Base-by-base conservation (phyloP, 768 basidiomycete species). In the Russula emetica region DNA sequence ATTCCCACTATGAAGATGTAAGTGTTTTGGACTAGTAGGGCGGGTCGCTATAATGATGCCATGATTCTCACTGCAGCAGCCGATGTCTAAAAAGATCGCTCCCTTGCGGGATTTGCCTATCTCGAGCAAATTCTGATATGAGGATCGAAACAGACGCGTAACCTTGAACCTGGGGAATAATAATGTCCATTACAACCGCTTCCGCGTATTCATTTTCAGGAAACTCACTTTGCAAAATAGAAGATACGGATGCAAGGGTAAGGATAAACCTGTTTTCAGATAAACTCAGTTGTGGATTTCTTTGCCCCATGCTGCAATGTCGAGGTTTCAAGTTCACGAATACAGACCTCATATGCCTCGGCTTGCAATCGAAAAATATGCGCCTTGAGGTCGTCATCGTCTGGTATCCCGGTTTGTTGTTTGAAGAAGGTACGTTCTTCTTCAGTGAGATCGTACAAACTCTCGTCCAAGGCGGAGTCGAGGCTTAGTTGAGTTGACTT, bases 71-170 rank as follows among this genome's bases (percentile, higher is more conserved):
- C 80, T 74, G 66, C 78, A 79, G 63, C 79, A 80, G 6, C 77
- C 81, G 13, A 81, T 70, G 49, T 82, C 81, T 11, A 82, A 71
- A 26, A 80, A 71, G 9, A 82, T 71, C 0, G n/a, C n/a, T n/a
- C n/a, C n/a, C n/a, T n/a, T n/a, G n/a, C n/a, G n/a, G n/a, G n/a
- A n/a, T n/a, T n/a, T n/a, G n/a, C n/a, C n/a, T n/a, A n/a, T n/a
- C n/a, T n/a, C n/a, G n/a, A n/a, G n/a, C n/a, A n/a, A n/a, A n/a
- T n/a, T n/a, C n/a, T n/a, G n/a, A n/a, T n/a, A n/a, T n/a, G n/a
- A n/a, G n/a, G n/a, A n/a, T n/a, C n/a, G n/a, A n/a, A n/a, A n/a
- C n/a, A n/a, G n/a, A n/a, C n/a, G n/a, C n/a, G n/a, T n/a, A n/a
- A n/a, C n/a, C n/a, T n/a, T n/a, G n/a, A n/a, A n/a, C n/a, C n/a